Percentiles rank a stretch among this genome's conserved stretches.
Conservation (phyloP, 1,139 yeast species). For the Magnusiomyces magnusii region DNA sequence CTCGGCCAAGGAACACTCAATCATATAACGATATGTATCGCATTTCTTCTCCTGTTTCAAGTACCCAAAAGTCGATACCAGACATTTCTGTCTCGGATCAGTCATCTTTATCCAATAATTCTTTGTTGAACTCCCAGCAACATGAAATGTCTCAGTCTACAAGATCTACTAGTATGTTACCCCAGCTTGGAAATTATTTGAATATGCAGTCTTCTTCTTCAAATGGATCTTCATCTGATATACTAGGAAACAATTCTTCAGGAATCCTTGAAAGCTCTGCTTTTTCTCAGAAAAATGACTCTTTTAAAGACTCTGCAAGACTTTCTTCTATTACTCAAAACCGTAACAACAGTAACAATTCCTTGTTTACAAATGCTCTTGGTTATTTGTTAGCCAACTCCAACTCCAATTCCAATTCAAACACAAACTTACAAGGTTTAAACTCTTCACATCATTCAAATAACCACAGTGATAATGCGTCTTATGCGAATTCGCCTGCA, state of each 20-base stretch:
- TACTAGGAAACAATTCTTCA: not conserved
- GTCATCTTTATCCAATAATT: not conserved
- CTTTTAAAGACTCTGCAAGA: not conserved
- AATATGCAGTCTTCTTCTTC: not conserved
- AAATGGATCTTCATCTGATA: not conserved
- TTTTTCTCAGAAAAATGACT: not conserved
- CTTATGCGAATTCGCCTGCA: not conserved
- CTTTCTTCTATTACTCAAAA: not conserved
- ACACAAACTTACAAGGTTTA: not conserved
- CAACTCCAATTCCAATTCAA: not conserved
- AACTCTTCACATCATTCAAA: conserved; percentile 3
- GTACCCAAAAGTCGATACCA: not conserved
- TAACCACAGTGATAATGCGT: not conserved
- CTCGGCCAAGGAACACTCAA: not conserved
- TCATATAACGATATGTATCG: not conserved
- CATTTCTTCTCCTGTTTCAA: not conserved
- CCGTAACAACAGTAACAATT: conserved; percentile 4
- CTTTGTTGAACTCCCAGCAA: not conserved
- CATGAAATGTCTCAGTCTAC: not conserved
- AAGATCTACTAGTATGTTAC: not conserved
- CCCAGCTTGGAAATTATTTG: conserved; percentile 3
- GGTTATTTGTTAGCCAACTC: conserved; percentile 19
- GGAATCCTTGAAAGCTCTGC: not conserved
- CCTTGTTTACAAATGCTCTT: conserved; percentile 27
- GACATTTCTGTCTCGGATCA: not conserved